Evolutionary conservation across 108 stramenopile species (phyloP), one percentile per base, ranked within the genome.

Genomic region (Cyclotella distinguenda): DNA sequence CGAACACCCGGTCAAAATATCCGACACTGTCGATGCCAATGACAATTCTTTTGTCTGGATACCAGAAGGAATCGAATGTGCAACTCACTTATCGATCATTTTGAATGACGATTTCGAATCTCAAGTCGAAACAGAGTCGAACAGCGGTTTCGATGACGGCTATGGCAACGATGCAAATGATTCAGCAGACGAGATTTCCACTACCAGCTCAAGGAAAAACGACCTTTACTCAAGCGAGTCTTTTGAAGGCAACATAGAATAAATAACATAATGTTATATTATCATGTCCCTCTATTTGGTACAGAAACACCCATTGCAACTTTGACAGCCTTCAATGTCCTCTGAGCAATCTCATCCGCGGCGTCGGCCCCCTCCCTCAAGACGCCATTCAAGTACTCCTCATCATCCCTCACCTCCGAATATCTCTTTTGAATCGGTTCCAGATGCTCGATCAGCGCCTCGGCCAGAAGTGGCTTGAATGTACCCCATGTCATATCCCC

Each of bases 391-490:
- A 99, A 77, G 66, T 94, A 87, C 10, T 70, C 84, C 13, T 87
- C 82, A 48, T 99, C 98, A 13, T 78, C 70, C 47, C 97, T 82
- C 10, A 98, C 80, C 63, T 97, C 91, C 21, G 87, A 61, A 68
- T 98, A 98, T 56, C 84, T 64, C 38, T 68, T 76, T 67, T 98
- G 97, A 72, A 99, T 95, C 1, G 99, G 99, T 66, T 83, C 82
- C 53, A 99, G 72, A 68, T 96, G 95, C 27, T 80, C 85, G 12
- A 99, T 84, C 18, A 98, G 78, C 0, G 96, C 96, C 12, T 99
- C 97, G 0, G 98, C 95, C 18, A 99, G 75, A 11, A 85, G 36
- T 0, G 97, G 95, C 82, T 99, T 99, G 84, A 99, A 99, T 39
- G 85, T 72, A 1, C 96, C 95, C 96, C 97, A 98, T 39, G 70